Base-by-base conservation (phyloP, 805 yeast genomes). In the Helenozyma rhizophorensis region DNA sequence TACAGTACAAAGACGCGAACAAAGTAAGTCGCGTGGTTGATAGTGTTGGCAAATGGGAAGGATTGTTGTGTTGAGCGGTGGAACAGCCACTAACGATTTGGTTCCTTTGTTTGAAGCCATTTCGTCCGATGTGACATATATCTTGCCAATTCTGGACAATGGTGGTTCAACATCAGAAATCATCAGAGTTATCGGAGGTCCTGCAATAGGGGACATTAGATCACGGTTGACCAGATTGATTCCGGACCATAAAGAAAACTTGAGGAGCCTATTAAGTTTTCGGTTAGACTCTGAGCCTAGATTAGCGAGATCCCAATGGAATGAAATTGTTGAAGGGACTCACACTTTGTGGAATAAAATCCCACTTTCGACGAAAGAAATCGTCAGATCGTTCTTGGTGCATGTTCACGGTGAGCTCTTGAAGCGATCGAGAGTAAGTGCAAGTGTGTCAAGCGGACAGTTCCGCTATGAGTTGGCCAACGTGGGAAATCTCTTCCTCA, bases 161-260 rank as follows among this genome's bases (percentile, higher is more conserved):
- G 97, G 97, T 12, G 97, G 97, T 0, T 88, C 96, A 2, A 86
- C 96, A 0, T 81, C 94, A 17, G 97, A 89, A 57, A 73, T 89
- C 15, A 68, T 88, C 5, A 61, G 96, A 10, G 85, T 87, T 2
- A 67, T 89, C 12, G 96, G 96, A 2, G 97, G 97, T 0, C 95
- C 96, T 3, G 96, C 97, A 0, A 86, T 89, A 33, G 97, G 97
- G 2, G 97, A 89, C 53, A 70, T 89, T 2, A 63, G 97, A 30
- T 85, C 95, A 0, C 58, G 97, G 35, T 68, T 88, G 18, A 83
- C 87, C 0, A 60, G 89, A 33, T 59, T 89, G 37, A 80, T 86
- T 22, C 82, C 87, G 1, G 72, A 69, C 21, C 62, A 68, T 17
- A 64, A 65, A 27, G 50, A 38, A 10, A 51, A 51, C 0, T 41